A percentile compares a stretch with the other conserved stretches of the same genome.
Evolutionary conservation across 352 stramenopile species (phyloP).

Genomic region (Phytopythium litorale): DNA sequence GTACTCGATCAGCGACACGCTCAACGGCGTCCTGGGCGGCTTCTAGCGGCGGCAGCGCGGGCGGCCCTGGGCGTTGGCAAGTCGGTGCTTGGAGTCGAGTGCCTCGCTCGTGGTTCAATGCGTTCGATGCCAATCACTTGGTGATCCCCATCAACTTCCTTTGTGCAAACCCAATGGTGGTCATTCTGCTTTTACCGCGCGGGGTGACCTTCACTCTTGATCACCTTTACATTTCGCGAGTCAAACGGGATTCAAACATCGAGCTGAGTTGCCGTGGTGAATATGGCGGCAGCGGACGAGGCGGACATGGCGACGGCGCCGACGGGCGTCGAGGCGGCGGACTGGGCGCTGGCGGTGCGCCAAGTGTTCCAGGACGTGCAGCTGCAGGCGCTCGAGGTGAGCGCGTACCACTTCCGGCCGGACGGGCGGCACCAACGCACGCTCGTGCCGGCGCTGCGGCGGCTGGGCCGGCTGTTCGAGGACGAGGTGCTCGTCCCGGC

Average conservation of each 20-base stretch:
- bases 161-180: neutral
- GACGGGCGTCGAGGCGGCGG: slow-evolving; percentile 17
- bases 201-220: neutral
- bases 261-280: too few relatives aligned
- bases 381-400: slow-evolving; percentile 52
- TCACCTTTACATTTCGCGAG: neutral
- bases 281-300: too few relatives aligned
- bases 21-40: slow-evolving; percentile 68
- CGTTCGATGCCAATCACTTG: too few relatives aligned
- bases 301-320: slow-evolving; percentile 1
- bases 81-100: too few relatives aligned
- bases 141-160: too few relatives aligned
- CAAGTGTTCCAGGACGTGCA: slow-evolving; percentile 69
- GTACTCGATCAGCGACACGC: slow-evolving; percentile 73
- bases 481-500: slow-evolving; percentile 35
- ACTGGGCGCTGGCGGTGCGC: slow-evolving; percentile 53
- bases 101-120: too few relatives aligned
- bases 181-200: neutral
- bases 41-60: slow-evolving; percentile 37
- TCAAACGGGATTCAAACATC: slow-evolving; percentile 10
- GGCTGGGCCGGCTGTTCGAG: slow-evolving; percentile 41
- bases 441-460: slow-evolving; percentile 44
- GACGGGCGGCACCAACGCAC: slow-evolving; percentile 29
- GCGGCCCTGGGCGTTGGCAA: too few relatives aligned
- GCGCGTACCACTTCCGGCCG: slow-evolving; percentile 30